Base-by-base conservation (phyloP, 1,284 basidiomycete species). In the Sporisorium reilianum region DNA sequence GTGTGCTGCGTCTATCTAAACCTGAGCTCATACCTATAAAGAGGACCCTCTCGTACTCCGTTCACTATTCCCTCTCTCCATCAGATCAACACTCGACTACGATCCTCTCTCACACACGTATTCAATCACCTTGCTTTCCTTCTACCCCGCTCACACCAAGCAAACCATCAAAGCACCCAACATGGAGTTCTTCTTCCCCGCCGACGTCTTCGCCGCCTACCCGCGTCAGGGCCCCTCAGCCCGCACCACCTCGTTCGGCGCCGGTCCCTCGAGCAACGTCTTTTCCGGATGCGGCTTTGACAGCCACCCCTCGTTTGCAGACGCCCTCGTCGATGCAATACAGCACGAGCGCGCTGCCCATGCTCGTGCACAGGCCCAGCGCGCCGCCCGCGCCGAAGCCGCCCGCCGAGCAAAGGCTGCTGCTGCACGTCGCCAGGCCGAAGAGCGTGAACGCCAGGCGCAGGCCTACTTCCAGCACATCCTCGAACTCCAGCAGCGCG, bases 161-260 rank as follows among this genome's bases (percentile, higher is more conserved):
- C 52, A 18, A 48, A 14, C 22, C 51, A 44, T 23, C 12, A 14
- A 23, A 3, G 12, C 49, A 23, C 10, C 44, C 18, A 55, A 23
- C 28, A 76, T 76, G 73, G 73, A 76, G 68, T 76, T 76, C 64
- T 76, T 68, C 73, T 66, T 76, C 59, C 73, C 73, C 55, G 58
- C 68, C 62, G 73, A 76, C 55, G 64, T 76, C 46, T 72, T 72
- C 38, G 38, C 73, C 55, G 60, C 63, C 34, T 64, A 72, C 57
- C 73, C 69, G 18, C 55, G 53, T 38, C 66, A 62, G 48, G 51
- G 59, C 22, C 58, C 65, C 16, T 40, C 61, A 7, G 9, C 36
- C 34, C 63, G 55, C 51, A 57, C 56, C 28, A 30, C 36, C 34
- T 42, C 68, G 0, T 65, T 30, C 38, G 51, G 45, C 22, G 62